Evolutionary conservation across 2,329 filamentous ascomycete species (phyloP), one percentile per base, ranked within the genome.

Genomic region (Colletotrichum sp.): DNA sequence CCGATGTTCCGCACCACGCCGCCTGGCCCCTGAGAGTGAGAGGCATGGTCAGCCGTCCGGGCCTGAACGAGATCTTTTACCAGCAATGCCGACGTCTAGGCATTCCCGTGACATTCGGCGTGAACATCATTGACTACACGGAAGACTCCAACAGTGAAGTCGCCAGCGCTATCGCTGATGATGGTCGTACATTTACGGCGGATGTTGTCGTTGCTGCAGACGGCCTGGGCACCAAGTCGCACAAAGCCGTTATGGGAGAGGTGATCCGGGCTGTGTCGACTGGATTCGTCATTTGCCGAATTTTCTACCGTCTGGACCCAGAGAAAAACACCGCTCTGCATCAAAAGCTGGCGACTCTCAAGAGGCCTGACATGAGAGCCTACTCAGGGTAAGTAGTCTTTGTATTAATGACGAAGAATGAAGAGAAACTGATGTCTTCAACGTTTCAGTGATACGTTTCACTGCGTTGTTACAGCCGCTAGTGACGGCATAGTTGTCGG

Each of bases 201-300:
- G 69, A 71, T 24, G 44, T 66, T 26, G 69, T 71, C 15, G 69
- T 71, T 66, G 69, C 69, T 57, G 69, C 69, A 1, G 69, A 71
- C 8, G 69, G 69, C 8, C 60, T 71, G 1, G 69, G 69, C 21
- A 66, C 69, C 2, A 66, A 66, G 62, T 71, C 69, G 13, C 69
- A 71, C 18, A 66, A 71, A 16, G 62, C 30, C 8, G 32, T 66
- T 1, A 57, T 66, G 44, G 60, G 60, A 39, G 60, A 71, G 16
- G 39, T 62, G 18, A 59, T 71, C 30, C 60, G 69, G 28, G 69
- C 69, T 8, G 69, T 71, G 10, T 44, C 69, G 6, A 71, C 69
- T 4, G 69, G 69, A 2, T 71, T 71, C 3, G 69, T 66, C 5
- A 44, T 71, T 2, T 71, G 69, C 60, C 69, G 69, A 2, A 66